Evolutionary conservation across 78 protist genomes (phyloP).

Genomic region (Dictyostelium firmibasis): DNA sequence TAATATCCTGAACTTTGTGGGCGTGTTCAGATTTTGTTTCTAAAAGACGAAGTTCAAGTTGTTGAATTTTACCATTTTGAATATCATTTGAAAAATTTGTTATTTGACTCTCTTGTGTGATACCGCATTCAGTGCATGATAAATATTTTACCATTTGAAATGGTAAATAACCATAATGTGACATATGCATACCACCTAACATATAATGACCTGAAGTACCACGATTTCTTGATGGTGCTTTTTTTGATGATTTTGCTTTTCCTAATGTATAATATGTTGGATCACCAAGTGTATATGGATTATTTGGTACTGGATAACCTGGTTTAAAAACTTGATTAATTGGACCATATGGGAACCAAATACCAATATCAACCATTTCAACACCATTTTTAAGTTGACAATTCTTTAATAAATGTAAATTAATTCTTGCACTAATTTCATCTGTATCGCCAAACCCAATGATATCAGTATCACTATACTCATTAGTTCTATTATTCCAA

Average conservation of each 20-base stretch:
- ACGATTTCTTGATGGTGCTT: not conserved
- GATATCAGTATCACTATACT: not conserved
- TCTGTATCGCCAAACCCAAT: not conserved
- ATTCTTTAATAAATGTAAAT: not conserved
- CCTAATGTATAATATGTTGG: not conserved
- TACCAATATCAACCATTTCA: not conserved
- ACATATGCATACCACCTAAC: constrained; percentile 22
- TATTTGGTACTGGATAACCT: not conserved
- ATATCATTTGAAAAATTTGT: not conserved
- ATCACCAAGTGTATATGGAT: not conserved
- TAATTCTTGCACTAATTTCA: not conserved
- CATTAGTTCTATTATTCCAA: not conserved
- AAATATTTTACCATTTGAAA: not conserved
- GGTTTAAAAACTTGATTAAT: not conserved
- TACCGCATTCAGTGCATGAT: constrained; percentile 18
- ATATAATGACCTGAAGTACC: not conserved
- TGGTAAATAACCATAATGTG: constrained; percentile 1
- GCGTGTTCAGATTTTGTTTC: not conserved
- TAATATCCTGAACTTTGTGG: not conserved
- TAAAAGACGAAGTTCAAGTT: not conserved
- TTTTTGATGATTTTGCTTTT: not conserved
- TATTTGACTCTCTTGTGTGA: not conserved
- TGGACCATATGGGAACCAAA: constrained; percentile 11
- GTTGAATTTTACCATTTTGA: not conserved
- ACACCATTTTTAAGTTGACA: not conserved